Base-by-base conservation (phyloP, 768 basidiomycete genomes). In the Kwoniella dendrophila region DNA sequence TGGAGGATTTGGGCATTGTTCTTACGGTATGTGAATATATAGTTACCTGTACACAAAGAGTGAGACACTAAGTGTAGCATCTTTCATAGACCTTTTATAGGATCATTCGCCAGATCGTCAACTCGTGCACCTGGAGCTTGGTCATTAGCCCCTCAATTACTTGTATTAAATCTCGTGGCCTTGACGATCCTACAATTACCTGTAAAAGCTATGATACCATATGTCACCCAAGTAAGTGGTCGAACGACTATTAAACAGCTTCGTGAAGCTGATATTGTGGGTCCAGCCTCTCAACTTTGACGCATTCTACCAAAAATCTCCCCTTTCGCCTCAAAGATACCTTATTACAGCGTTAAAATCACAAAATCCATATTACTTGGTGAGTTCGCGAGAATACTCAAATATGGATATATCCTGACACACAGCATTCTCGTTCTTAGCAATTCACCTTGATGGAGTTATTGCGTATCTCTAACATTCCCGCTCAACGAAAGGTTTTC, bases 391-490 rank as follows among this genome's bases (percentile, higher is more conserved):
- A 32, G 22, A 45, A 49, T 14, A 47, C 36, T 20, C 24, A 22
- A 36, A 18, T 22, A 27, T 27, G 33, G 27, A 5, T 27, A 18
- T n/a, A 16, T 47, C 7, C 29, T 20, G 34, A 22, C 27, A 41
- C 40, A n/a, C 33, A 30, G 11, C 16, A 11, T 10, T 2, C 47
- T n/a, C n/a, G n/a, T 38, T 6, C 11, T 8, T 43, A 77, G 76
- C 73, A 71, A 54, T 76, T 78, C 63, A 78, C 76, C 6, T 50
- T 72, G 36, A 70, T 74, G 61, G 76, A 78, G 49, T 68, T 75
- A 11, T 59, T 74, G 0, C 69, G 75, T 27, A 61, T 72, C 4
- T 59, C 68, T 3, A 50, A 68, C 27, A 61, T 67, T 7, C 64
- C 70, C 2, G 43, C 63, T 11, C 63, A 65, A 12, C 61, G 74